Evolutionary conservation across 495 filamentous ascomycete genomes (phyloP), one percentile per base, ranked within the genome.

Genomic region (Penicillium soppii): DNA sequence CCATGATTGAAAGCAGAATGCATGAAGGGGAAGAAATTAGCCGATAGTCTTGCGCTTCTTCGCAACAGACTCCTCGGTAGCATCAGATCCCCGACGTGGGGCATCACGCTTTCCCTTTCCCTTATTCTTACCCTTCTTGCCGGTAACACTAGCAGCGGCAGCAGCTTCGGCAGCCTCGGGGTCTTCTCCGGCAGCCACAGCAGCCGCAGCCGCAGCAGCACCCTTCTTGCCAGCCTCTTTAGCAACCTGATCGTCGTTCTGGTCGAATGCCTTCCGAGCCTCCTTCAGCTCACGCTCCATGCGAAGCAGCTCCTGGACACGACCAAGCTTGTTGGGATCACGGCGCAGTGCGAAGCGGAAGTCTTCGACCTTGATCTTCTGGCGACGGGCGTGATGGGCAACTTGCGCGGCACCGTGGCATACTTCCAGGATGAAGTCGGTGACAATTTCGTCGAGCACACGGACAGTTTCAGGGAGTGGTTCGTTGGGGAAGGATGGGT

Each of bases 351-450:
- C 89, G 62, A 94, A 97, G 62, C 92, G 89, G 76, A 97, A 95
- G 67, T 98, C 94, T 56, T 98, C 94, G 49, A 96, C 88, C 63
- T 98, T 98, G 72, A 97, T 89, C 72, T 98, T 98, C 60, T 92
- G 88, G 6, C 94, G 84, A 3, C 90, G 84, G 2, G 87, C 82
- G 67, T 94, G 84, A 59, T 86, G 83, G 1, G 94, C 94, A 56
- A 83, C 83, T 19, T 86, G 81, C 21, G 88, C 85, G 5, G 94
- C 92, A 44, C 88, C 86, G 76, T 96, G 94, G 75, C 88, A 91
- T 50, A 94, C 79, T 66, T 91, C 89, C 50, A 94, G 83, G 49
- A 91, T 82, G 70, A 89, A 92, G 68, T 97, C 94, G 37, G 91
- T 95, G 45, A 94, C 80, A 48, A 98, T 91, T 68, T 97, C 92